These are phyloP conservation scores for Globisporangium spinosum DNA, from an alignment of 352 stramenopile species.

Conservation along the genomic window DNA sequence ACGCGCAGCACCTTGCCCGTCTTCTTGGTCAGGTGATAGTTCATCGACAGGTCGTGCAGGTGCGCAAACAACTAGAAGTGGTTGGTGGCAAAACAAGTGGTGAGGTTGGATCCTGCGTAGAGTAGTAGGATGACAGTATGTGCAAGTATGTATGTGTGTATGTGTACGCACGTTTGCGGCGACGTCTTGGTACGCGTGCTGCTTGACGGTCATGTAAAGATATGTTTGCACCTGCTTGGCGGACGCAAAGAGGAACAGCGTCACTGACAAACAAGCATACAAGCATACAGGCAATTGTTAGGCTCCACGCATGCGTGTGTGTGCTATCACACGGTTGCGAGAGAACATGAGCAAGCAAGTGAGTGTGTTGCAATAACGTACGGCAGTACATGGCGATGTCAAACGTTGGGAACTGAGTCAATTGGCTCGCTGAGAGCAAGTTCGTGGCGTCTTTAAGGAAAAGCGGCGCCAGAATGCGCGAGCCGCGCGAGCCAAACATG, in stretches of 20 bases:
- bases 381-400: constrained; percentile 62
- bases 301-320: neutral
- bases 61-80: constrained; percentile 85
- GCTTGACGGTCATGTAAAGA: constrained; percentile 93
- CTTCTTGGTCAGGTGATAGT: constrained; percentile 97
- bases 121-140: neutral
- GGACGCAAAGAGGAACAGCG: constrained; percentile 65
- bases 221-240: constrained; percentile 94
- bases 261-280: constrained; percentile 22
- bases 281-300: neutral
- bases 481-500: constrained; percentile 66
- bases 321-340: neutral
- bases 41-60: constrained; percentile 93
- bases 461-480: constrained; percentile 62
- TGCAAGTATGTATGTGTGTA: neutral
- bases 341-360: neutral
- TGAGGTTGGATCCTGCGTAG: neutral
- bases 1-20: constrained; percentile 94
- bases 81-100: neutral
- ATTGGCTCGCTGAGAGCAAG: constrained; percentile 33
- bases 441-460: constrained; percentile 73
- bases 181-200: constrained; percentile 96
- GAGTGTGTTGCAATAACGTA: constrained; percentile 19
- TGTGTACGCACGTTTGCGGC: constrained; percentile 60
- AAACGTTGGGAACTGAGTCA: constrained; percentile 38